Conservation (phyloP, 176 grass and related monocot genomes). For the Oryza brachyantha region DNA sequence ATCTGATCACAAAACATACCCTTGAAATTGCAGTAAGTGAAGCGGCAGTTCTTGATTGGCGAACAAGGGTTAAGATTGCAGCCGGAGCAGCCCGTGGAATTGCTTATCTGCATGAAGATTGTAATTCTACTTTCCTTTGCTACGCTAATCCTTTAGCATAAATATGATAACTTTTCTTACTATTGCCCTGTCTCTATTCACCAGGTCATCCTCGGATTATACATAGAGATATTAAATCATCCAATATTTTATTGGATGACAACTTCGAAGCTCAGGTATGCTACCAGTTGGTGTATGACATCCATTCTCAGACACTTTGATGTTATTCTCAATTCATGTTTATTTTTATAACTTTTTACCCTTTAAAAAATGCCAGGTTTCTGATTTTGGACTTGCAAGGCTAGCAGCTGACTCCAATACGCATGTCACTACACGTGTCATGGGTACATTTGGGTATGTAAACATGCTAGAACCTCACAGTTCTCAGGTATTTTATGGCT, state of each 20-base stretch:
- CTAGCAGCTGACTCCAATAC: slow-evolving; percentile 81
- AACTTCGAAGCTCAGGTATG: slow-evolving; percentile 96
- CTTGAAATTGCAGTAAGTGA: slow-evolving; percentile 62
- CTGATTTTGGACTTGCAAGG: slow-evolving; percentile 99
- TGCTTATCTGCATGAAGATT: slow-evolving; percentile 98
- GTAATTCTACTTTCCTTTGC: slow-evolving; percentile 43
- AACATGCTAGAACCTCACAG: neutral
- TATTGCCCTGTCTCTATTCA: slow-evolving; percentile 25
- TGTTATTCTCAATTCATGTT: slow-evolving; percentile 4
- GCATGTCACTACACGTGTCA: slow-evolving; percentile 88
- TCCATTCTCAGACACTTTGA: neutral
- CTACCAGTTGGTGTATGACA: slow-evolving; percentile 5
- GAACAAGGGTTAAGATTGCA: slow-evolving; percentile 82
- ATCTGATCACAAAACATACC: slow-evolving; percentile 26
- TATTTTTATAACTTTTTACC: slow-evolving; percentile 8
- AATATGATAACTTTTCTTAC: slow-evolving; percentile 36
- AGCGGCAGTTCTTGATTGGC: slow-evolving; percentile 67
- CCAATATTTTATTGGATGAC: slow-evolving; percentile 97
- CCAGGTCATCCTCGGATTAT: slow-evolving; percentile 98
- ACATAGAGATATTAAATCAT: slow-evolving; percentile 99
- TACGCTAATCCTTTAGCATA: neutral
- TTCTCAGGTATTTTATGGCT: neutral
- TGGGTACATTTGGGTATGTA: slow-evolving; percentile 97
- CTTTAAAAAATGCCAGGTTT: slow-evolving; percentile 51
- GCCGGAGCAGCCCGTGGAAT: slow-evolving; percentile 97